Conservation (phyloP, 73 alveolate species). For the Paramecium biaurelia region DNA sequence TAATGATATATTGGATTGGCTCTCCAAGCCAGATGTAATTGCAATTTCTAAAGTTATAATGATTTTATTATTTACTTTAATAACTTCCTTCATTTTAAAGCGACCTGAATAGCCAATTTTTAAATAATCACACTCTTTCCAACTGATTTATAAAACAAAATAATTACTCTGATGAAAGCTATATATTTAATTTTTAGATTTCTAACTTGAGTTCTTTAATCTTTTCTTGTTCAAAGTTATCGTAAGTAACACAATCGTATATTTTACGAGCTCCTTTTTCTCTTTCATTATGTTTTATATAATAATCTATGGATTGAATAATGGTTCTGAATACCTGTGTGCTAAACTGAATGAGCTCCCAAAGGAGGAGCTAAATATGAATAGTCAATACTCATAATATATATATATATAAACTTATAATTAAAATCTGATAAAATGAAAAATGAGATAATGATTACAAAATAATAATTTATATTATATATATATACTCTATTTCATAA, state of each 20-base stretch:
- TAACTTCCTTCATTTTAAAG: constrained; percentile 54
- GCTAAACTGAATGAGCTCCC: background rate
- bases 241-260: constrained; percentile 50
- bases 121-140: constrained; percentile 59
- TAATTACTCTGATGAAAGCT: constrained; percentile 45
- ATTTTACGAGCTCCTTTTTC: constrained; percentile 57
- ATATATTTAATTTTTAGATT: constrained; percentile 28
- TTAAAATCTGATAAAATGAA: background rate
- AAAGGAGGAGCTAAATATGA: constrained; percentile 25
- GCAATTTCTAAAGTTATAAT: background rate
- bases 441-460: background rate
- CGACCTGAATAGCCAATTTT: constrained; percentile 59
- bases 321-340: background rate
- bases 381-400: background rate
- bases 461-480: background rate
- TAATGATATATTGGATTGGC: constrained; percentile 48
- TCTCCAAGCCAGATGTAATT: constrained; percentile 44
- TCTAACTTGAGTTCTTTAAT: constrained; percentile 51
- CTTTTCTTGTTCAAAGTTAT: constrained; percentile 36
- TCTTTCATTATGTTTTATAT: constrained; percentile 52
- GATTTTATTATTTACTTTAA: constrained; percentile 30
- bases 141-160: background rate
- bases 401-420: background rate
- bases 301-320: constrained; percentile 12
- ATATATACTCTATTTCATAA: constrained; percentile 16